Percentiles rank a stretch among this genome's conserved stretches.
These are phyloP conservation scores for Boletus rufocinnamomeus DNA, from an alignment of 768 basidiomycete species.

Conservation along the genomic window DNA sequence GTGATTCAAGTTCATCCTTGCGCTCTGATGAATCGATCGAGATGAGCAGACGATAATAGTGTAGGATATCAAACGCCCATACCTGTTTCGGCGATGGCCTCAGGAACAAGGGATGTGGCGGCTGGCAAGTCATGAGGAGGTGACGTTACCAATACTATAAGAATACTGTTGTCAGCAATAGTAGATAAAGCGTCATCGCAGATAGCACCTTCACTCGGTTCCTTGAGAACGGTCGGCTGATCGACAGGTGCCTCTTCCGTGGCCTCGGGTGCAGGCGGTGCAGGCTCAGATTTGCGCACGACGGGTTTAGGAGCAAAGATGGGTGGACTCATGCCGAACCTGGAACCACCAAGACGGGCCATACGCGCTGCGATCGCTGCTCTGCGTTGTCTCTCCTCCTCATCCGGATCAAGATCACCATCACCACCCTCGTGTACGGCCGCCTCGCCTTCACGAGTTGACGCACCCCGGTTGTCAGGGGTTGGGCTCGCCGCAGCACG, in stretches of 20 bases:
- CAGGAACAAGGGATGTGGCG: conserved; percentile 4
- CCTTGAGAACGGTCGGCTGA: conserved; percentile 8
- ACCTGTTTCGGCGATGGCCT: conserved; percentile 21
- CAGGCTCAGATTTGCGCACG: conserved; percentile 33
- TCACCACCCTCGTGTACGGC: conserved; percentile 24
- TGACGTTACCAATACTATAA: conserved; percentile 17
- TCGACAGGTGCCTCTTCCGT: conserved; percentile 24
- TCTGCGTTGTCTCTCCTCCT: conserved; percentile 74
- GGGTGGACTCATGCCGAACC: conserved; percentile 78
- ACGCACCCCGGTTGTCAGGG: conserved; percentile 15
- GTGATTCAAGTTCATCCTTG: conserved; percentile 30
- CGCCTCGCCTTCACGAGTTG: conserved; percentile 32
- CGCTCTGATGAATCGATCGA: conserved; percentile 15
- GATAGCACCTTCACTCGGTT: conserved; percentile 24
- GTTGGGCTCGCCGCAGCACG: conserved; percentile 24
- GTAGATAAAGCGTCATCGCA: not conserved
- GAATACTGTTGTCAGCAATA: conserved; percentile 7
- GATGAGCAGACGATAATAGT: conserved; percentile 14
- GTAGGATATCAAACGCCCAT: not conserved
- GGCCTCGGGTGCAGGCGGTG: conserved; percentile 20
- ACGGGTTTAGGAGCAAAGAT: conserved; percentile 61
- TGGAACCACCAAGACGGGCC: conserved; percentile 87
- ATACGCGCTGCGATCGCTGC: conserved; percentile 90
- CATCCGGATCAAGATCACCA: conserved; percentile 50
- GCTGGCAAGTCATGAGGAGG: conserved; percentile 14